These are phyloP conservation scores for Jamesozyma spencerorum DNA, from an alignment of 805 yeast species.

Conservation along the genomic window DNA sequence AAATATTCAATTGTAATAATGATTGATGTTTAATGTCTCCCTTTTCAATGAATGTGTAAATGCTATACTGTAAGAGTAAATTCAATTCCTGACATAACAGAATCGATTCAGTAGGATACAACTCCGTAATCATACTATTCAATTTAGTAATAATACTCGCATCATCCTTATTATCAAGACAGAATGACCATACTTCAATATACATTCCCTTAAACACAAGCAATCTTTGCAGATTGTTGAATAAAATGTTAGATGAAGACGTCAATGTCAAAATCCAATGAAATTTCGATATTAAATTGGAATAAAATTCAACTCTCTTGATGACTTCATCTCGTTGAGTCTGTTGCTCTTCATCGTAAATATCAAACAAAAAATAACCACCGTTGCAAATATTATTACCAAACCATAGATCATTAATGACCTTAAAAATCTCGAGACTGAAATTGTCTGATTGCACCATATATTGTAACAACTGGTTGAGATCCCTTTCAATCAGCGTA, in stretches of 20 bases:
- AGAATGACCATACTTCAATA: neutral
- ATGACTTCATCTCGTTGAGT: neutral
- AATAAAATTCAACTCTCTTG: neutral
- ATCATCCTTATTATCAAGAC: neutral
- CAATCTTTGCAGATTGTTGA: neutral
- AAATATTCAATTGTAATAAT: too few species aligned
- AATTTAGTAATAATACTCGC: neutral
- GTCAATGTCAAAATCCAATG: neutral
- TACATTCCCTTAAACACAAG: neutral
- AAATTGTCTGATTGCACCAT: neutral
- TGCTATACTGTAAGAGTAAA: slow-evolving; percentile 11
- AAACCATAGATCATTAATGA: slow-evolving; percentile 1
- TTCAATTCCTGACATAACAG: neutral
- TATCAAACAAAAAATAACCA: neutral
- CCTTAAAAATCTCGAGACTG: neutral
- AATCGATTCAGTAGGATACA: neutral
- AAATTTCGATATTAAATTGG: neutral
- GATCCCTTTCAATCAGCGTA: slow-evolving; percentile 1
- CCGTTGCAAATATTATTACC: neutral
- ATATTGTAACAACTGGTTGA: neutral
- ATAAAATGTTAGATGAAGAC: neutral
- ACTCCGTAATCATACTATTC: neutral
- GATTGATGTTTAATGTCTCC: neutral
- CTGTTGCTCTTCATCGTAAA: neutral
- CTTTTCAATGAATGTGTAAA: slow-evolving; percentile 7